These are phyloP conservation scores for Astrocystis sublimbata DNA, from an alignment of 495 filamentous ascomycete genomes.

Conservation along the genomic window DNA sequence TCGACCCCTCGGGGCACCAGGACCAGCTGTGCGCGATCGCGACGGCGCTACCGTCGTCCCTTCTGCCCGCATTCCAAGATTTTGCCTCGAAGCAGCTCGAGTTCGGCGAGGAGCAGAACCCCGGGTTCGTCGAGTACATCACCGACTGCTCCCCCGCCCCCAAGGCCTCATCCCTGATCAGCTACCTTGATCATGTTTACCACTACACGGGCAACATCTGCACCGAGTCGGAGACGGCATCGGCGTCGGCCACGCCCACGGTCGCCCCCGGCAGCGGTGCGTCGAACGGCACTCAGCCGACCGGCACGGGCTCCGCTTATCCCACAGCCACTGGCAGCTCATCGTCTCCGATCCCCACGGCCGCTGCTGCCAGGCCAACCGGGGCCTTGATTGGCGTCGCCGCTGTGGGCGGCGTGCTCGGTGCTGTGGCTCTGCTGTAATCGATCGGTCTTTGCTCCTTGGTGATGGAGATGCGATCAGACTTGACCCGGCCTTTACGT, in stretches of 20 bases:
- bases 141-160: not conserved
- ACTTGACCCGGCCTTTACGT: not conserved
- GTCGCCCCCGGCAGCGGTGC: not conserved
- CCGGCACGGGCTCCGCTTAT: not conserved
- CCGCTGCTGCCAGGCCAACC: slow-evolving; percentile 2
- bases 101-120: not conserved
- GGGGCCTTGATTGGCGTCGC: not conserved
- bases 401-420: not conserved
- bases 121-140: not conserved
- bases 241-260: not conserved
- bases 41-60: not conserved
- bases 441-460: not conserved
- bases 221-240: not conserved
- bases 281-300: not conserved
- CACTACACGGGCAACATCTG: not conserved
- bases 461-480: not conserved
- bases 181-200: not conserved
- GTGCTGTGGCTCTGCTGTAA: slow-evolving; percentile 4
- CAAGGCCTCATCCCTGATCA: not conserved
- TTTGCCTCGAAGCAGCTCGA: not conserved
- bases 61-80: not conserved
- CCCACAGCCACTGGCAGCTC: not conserved
- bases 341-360: not conserved
- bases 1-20: not conserved
- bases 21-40: not conserved